Percentiles rank a stretch among this genome's conserved stretches.
phyloP scores from a whole-genome alignment of 257 asterid genomes.

The Fraxinus cuspidata region DNA sequence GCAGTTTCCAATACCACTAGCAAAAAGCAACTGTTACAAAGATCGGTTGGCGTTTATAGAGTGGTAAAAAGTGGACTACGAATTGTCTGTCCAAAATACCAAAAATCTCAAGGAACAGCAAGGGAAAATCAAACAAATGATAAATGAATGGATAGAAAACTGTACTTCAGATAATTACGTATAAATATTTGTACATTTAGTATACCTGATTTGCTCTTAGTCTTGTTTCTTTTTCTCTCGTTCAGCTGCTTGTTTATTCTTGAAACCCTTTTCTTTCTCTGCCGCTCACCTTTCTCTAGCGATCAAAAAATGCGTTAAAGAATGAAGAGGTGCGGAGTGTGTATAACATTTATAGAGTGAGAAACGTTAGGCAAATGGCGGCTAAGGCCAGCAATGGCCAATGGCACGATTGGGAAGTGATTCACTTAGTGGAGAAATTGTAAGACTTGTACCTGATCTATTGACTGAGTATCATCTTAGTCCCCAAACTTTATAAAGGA shows the following conservation, averaged over 20 bases:
- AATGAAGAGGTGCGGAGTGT: not conserved
- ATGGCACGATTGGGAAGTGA: too few relatives aligned
- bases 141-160: too few relatives aligned
- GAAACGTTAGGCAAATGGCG: not conserved
- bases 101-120: too few relatives aligned
- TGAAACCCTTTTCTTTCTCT: conserved; percentile 1
- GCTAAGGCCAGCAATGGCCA: too few relatives aligned
- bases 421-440: not conserved
- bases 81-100: too few relatives aligned
- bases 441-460: not conserved
- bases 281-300: not conserved
- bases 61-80: conserved; percentile 39
- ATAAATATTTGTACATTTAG: too few relatives aligned
- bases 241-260: not conserved
- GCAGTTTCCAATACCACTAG: not conserved
- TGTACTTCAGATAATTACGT: too few relatives aligned
- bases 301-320: too few relatives aligned
- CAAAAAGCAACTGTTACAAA: too few relatives aligned
- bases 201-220: too few relatives aligned
- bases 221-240: conserved; percentile 1
- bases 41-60: not conserved
- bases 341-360: not conserved
- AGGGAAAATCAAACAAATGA: too few relatives aligned
- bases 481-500: not conserved
- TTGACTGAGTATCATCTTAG: not conserved